These are phyloP conservation scores for Centella asiatica DNA, from an alignment of 129 eudicot species.

Conservation along the genomic window DNA sequence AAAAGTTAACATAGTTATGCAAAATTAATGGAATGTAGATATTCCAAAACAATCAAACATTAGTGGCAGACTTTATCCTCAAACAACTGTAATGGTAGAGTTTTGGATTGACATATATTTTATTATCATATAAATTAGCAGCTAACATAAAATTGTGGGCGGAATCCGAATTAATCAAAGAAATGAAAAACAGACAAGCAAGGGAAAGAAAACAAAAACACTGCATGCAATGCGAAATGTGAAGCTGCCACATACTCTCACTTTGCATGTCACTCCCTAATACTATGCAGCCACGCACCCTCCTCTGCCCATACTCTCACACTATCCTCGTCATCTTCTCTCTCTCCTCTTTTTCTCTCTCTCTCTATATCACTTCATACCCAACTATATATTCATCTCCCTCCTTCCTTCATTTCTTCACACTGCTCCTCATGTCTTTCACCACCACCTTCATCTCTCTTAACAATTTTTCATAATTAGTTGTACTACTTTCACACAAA, in stretches of 20 bases:
- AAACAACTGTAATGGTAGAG: too few relatives aligned
- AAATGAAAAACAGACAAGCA: not conserved
- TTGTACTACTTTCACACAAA: too few relatives aligned
- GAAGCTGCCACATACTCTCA: constrained; percentile 57
- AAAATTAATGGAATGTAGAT: too few relatives aligned
- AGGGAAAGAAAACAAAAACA: not conserved
- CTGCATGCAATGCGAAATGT: constrained; percentile 35
- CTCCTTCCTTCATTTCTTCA: not conserved
- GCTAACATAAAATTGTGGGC: too few relatives aligned
- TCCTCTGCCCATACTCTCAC: constrained; percentile 23
- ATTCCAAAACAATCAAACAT: too few relatives aligned
- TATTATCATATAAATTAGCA: too few relatives aligned
- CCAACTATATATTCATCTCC: constrained; percentile 3
- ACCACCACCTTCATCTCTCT: not conserved
- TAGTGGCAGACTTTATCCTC: too few relatives aligned
- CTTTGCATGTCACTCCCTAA: constrained; percentile 59
- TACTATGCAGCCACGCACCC: constrained; percentile 57
- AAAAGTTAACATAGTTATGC: too few relatives aligned
- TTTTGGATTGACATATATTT: too few relatives aligned
- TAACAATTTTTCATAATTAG: not conserved
- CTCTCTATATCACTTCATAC: constrained; percentile 3
- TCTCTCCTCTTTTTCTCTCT: constrained; percentile 13
- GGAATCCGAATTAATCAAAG: too few relatives aligned
- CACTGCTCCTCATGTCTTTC: not conserved
- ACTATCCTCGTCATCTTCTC: constrained; percentile 1